Evolutionary conservation across 495 filamentous ascomycete species (phyloP).

Genomic region (Collariella sp.): DNA sequence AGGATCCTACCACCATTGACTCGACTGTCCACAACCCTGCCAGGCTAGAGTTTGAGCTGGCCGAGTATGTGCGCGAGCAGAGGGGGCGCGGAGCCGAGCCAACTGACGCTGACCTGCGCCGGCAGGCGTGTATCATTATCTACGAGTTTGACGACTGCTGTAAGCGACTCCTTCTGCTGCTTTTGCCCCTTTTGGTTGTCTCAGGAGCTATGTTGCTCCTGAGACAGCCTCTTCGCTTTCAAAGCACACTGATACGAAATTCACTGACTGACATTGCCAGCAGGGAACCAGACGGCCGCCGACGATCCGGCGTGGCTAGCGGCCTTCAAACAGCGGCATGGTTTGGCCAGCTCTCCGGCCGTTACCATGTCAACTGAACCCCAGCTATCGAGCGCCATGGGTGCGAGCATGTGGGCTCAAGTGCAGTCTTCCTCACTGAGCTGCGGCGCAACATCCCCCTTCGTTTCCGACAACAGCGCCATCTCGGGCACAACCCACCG

Average conservation of each 20-base stretch:
- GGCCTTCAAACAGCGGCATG: constrained; percentile 36
- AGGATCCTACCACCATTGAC: constrained; percentile 43
- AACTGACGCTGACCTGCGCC: constrained; percentile 54
- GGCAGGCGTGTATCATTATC: constrained; percentile 53
- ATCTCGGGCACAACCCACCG: neutral
- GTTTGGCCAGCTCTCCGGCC: constrained; percentile 5
- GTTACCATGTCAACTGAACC: neutral
- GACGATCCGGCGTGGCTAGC: constrained; percentile 56
- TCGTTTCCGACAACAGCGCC: neutral
- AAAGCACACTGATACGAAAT: too few species aligned
- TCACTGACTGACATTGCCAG: too few species aligned
- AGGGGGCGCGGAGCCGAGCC: constrained; percentile 44
- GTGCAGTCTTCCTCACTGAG: neutral
- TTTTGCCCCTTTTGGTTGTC: too few species aligned
- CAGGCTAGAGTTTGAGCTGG: constrained; percentile 53
- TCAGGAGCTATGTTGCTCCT: too few species aligned
- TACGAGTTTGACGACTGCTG: constrained; percentile 59
- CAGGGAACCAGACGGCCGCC: constrained; percentile 64
- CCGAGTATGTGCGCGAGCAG: constrained; percentile 45
- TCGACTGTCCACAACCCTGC: constrained; percentile 45
- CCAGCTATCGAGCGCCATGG: neutral
- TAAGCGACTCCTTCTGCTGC: too few species aligned
- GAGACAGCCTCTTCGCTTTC: too few species aligned
- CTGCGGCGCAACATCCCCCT: neutral
- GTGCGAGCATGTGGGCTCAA: neutral